phyloP scores from a whole-genome alignment of 495 filamentous ascomycete species.

The Parathielavia appendiculata region DNA sequence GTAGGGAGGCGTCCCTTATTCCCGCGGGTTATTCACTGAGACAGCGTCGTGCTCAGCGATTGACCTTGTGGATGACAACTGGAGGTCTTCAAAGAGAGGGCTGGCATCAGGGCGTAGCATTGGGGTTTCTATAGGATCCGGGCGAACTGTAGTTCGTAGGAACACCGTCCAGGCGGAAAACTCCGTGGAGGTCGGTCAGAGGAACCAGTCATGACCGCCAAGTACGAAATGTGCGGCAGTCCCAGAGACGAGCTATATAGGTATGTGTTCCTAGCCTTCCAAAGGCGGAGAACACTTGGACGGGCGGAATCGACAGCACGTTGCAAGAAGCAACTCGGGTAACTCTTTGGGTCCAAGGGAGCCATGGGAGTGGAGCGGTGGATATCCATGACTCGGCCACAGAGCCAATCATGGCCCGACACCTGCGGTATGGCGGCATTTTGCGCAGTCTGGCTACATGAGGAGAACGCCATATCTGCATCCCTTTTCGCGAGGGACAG shows the following conservation, averaged over 20 bases:
- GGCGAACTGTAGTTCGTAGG: not conserved
- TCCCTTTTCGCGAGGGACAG: slow-evolving; percentile 18
- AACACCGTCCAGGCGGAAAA: not conserved
- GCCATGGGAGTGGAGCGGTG: slow-evolving; percentile 24
- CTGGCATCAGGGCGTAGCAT: too few relatives aligned
- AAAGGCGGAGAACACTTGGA: slow-evolving; percentile 2
- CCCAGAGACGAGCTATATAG: slow-evolving; percentile 2
- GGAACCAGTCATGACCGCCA: slow-evolving; percentile 7
- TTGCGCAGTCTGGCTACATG: slow-evolving; percentile 17
- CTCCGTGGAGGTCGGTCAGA: slow-evolving; percentile 5
- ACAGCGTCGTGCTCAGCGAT: too few relatives aligned
- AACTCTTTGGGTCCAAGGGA: slow-evolving; percentile 1
- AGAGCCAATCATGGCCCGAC: slow-evolving; percentile 24
- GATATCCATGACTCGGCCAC: slow-evolving; percentile 10
- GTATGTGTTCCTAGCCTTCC: not conserved
- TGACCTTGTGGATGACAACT: not conserved
- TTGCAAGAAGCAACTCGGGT: slow-evolving; percentile 3
- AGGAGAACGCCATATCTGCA: slow-evolving; percentile 29
- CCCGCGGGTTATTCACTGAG: too few relatives aligned
- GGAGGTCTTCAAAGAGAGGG: not conserved
- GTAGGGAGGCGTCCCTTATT: too few relatives aligned
- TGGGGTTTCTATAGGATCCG: not conserved
- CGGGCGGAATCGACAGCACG: not conserved
- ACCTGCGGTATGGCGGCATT: slow-evolving; percentile 18
- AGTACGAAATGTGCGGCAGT: not conserved